Evolutionary conservation across 805 yeast genomes (phyloP), one percentile per base, ranked within the genome.

Genomic region (Blastobotrys americana): DNA sequence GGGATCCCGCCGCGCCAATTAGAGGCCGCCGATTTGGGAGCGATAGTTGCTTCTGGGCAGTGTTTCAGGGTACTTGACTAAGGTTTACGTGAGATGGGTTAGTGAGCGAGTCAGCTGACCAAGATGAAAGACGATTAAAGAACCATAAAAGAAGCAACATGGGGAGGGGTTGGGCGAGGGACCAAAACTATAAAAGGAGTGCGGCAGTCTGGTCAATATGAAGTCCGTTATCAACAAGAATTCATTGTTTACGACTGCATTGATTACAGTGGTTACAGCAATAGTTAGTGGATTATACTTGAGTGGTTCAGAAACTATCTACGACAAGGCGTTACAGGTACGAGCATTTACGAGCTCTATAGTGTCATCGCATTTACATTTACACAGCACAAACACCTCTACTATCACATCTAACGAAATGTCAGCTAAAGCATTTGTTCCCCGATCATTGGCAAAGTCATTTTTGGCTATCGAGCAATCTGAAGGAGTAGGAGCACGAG

Each of bases 401-500:
- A 25, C 31, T 8, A 8, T 13, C 8, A 8, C 31, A 25, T 25
- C 31, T 8, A 25, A 25, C 8, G 31, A 25, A 8, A 25, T 25
- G 31, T 25, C 31, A 8, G 31, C 31, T 10, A 25, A 25, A 13
- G 8, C 31, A 25, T 25, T 25, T 25, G 34, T 22, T 10, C 46
- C 58, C 9, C 45, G 84, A 66, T 61, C 76, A 1, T 69, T 79
- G 39, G 60, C 72, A 18, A 76, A 76, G 55, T 63, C 68, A 25
- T 68, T 78, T 53, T 56, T 70, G 37, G 88, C 90, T 23, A 57
- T 73, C 34, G 85, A 84, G 55, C 87, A 81, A 57, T 71, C 81
- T 16, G 95, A 86, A 65, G 96, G 96, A 52, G 88, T 73, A 23
- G 96, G 95, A n/a, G 95, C 95, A 22, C 66, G 73, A 23, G 95